Conservation (phyloP, 768 basidiomycete species). For the Coprinellus micaceus region DNA sequence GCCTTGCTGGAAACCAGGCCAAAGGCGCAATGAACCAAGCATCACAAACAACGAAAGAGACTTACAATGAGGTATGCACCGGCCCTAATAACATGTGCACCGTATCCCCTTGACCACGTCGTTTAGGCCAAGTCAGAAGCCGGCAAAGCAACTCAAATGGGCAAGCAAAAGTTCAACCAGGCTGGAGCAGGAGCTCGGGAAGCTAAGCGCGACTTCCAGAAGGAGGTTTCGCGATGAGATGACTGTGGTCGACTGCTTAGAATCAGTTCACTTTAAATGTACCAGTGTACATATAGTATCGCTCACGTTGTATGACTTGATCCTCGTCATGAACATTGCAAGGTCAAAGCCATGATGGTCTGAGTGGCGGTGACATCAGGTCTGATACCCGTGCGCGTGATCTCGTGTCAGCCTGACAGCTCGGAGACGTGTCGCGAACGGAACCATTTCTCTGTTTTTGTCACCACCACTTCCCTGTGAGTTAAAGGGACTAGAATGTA, state of each 20-base stretch:
- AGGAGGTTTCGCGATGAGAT: conserved; percentile 19
- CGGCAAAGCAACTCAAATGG: conserved; percentile 9
- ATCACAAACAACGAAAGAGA: conserved; percentile 30
- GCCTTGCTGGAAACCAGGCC: conserved; percentile 9
- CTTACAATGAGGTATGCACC: conserved; percentile 34
- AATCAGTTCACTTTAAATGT: neutral
- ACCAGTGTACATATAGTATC: neutral
- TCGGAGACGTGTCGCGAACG: too few relatives aligned
- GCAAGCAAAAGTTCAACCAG: conserved; percentile 25
- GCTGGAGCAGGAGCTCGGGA: conserved; percentile 30
- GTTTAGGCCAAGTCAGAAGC: neutral
- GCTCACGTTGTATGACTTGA: too few relatives aligned
- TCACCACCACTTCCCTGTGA: too few relatives aligned
- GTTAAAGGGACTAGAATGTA: neutral
- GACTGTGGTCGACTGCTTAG: neutral
- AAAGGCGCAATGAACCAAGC: conserved; percentile 30
- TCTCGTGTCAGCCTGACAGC: too few relatives aligned
- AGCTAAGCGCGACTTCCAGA: conserved; percentile 33
- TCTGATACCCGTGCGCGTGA: too few relatives aligned
- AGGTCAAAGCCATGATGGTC: too few relatives aligned
- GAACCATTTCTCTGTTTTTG: too few relatives aligned
- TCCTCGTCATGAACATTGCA: too few relatives aligned
- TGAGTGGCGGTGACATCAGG: too few relatives aligned
- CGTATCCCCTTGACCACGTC: conserved; percentile 18
- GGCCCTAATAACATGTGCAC: neutral